Evolutionary conservation across 306 rosid genomes (phyloP), one percentile per base, ranked within the genome.

Genomic region (Dryas octopetala): DNA sequence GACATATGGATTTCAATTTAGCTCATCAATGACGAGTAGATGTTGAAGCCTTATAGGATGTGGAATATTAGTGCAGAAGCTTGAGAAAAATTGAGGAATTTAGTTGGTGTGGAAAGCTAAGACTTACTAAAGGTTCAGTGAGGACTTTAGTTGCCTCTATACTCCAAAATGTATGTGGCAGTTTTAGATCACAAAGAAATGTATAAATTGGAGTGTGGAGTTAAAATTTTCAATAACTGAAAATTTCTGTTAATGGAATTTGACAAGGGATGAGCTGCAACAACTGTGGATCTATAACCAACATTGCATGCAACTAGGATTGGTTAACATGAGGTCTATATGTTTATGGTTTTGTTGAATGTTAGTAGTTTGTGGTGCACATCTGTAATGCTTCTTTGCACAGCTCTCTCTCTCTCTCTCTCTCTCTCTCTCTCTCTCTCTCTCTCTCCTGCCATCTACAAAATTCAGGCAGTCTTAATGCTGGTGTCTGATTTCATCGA

Each of bases 281-380:
- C 19, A 41, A 23, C 52, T 19, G 38, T 12, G 11, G 6, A 13
- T 66, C 49, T 38, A 26, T 50, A 10, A 68, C 15, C 13, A 52
- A 69, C 46, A 40, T 41, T 77, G 26, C 38, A 32, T 23, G 46
- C 43, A 13, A 49, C 52, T 28, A 54, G 60, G 38, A 57, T 7
- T 17, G 4, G 62, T 57, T 41, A 40, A 11, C 64, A 51, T 69
- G 77, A 79, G 53, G 50, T 71, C 50, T 23, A 19, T 62, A 40
- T 62, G 23, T 43, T 43, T n/a, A 3, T 43, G 28, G 7, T 28
- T 61, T 17, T 16, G 77, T 5, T 78, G 45, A 10, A 59, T 13
- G 32, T 26, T 61, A 57, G 47, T 78, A 10, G 40, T 74, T 44
- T 38, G 69, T 80, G 15, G 73, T 64, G 32, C 26, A 60, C 49